Percentiles rank a stretch among this genome's conserved stretches.
phyloP scores from a whole-genome alignment of 257 asterid genomes.

The Orobanche coerulescens region DNA sequence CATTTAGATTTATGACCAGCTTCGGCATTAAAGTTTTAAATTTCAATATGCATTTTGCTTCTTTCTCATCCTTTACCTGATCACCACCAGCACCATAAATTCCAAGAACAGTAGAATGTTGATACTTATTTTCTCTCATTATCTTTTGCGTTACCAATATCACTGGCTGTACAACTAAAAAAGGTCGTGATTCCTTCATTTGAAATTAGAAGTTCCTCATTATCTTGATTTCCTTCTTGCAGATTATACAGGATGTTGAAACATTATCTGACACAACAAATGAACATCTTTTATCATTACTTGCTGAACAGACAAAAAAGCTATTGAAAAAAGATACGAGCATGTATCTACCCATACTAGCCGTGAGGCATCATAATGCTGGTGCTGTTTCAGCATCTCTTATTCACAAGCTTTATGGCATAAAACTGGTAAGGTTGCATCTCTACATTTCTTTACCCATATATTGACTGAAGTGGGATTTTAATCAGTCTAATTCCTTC shows the following conservation, averaged over 20 bases:
- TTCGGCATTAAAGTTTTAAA: background rate
- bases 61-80: background rate
- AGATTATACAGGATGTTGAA: slow-evolving; percentile 84
- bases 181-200: background rate
- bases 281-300: slow-evolving; percentile 80
- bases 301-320: slow-evolving; percentile 70
- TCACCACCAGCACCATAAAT: background rate
- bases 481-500: slow-evolving; percentile 29
- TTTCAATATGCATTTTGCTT: slow-evolving; percentile 1
- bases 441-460: slow-evolving; percentile 17
- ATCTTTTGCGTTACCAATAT: background rate
- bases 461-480: slow-evolving; percentile 14
- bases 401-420: slow-evolving; percentile 82
- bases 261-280: slow-evolving; percentile 55
- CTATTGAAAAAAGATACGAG: slow-evolving; percentile 51
- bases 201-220: slow-evolving; percentile 17
- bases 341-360: slow-evolving; percentile 63
- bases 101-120: background rate
- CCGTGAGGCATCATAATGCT: slow-evolving; percentile 66
- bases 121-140: background rate
- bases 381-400: slow-evolving; percentile 83
- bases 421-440: slow-evolving; percentile 62
- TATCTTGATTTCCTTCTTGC: slow-evolving; percentile 28
- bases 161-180: background rate
- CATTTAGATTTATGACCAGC: background rate